Evolutionary conservation across 108 stramenopile species (phyloP), one percentile per base, ranked within the genome.

Genomic region (Pseudonitzschia multiseries): DNA sequence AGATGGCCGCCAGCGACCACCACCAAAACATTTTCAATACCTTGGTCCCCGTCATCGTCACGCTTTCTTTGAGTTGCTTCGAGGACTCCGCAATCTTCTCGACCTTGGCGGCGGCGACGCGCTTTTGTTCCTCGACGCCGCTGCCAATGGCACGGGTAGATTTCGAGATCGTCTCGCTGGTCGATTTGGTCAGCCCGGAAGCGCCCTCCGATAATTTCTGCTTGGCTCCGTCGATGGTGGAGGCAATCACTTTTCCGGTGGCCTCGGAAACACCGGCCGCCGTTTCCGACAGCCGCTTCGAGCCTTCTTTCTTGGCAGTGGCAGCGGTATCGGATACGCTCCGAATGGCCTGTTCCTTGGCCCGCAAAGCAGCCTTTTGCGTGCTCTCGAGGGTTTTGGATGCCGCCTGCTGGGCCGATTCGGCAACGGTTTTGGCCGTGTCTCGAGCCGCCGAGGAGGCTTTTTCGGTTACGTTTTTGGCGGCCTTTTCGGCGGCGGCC

Each of bases 1-100:
- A 85, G 57, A 90, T 75, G 17, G 85, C 87, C 8, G 85, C 87
- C 70, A 90, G 59, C 26, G 85, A 85, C 85, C 87, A 87, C 81
- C 85, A 82, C 68, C 79, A 81, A 36, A 86, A 56, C 83, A 79
- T 86, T 52, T 79, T 73, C n/a, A 76, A 51, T 8, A 65, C 24
- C 40, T 65, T 65, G 6, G 33, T 65, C 4, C 64, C 36, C 4
- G 41, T 41, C 8, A 20, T 22, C 13, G 64, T 65, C 1, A 65
- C 0, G 40, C 40, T 65, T 22, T 65, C 64, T 8, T 29, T 31
- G 6, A 65, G 24, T 65, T 65, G 20, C 18, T 42, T 5, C 9
- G 64, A 43, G 5, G 17, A 22, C 24, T 65, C 20, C 18, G 31
- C 9, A 40, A 65, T 15, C 12, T 65, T 0, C 14, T 65, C 20